These are phyloP conservation scores for Pythium scleroteichum DNA, from an alignment of 352 stramenopile genomes.

Conservation along the genomic window DNA sequence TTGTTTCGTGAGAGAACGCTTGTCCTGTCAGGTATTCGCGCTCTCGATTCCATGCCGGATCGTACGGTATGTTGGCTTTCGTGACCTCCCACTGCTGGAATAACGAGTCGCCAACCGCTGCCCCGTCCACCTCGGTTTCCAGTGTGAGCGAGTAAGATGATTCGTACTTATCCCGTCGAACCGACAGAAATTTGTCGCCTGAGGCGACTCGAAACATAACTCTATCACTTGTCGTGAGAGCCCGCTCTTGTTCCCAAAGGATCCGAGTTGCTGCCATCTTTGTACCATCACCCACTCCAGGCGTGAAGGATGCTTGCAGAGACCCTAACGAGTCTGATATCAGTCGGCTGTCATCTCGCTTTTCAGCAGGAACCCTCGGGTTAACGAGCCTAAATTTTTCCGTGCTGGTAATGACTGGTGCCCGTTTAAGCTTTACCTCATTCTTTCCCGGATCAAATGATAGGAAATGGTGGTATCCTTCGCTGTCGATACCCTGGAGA, in stretches of 20 bases:
- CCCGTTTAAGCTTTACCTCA: slow-evolving; percentile 65
- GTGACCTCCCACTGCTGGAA: slow-evolving; percentile 82
- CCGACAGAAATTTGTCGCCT: slow-evolving; percentile 58
- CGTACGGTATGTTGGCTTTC: slow-evolving; percentile 86
- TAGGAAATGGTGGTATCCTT: slow-evolving; percentile 70
- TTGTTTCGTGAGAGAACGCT: slow-evolving; percentile 51
- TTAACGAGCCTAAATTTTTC: slow-evolving; percentile 85
- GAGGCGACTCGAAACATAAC: slow-evolving; percentile 72
- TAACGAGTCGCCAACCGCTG: slow-evolving; percentile 37
- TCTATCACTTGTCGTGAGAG: slow-evolving; percentile 66
- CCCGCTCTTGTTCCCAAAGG: slow-evolving; percentile 65
- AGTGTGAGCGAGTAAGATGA: slow-evolving; percentile 38
- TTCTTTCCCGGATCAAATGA: slow-evolving; percentile 64
- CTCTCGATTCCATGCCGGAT: slow-evolving; percentile 83
- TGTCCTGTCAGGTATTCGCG: slow-evolving; percentile 79
- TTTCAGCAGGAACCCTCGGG: slow-evolving; percentile 36
- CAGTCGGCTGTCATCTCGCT: slow-evolving; percentile 24
- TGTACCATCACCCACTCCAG: slow-evolving; percentile 1
- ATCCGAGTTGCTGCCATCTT: slow-evolving; percentile 7
- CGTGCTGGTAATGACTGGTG: slow-evolving; percentile 69
- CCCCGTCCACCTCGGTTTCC: slow-evolving; percentile 45
- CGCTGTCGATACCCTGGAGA: slow-evolving; percentile 71
- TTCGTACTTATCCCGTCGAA: slow-evolving; percentile 34
- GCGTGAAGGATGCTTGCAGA: slow-evolving; percentile 5
- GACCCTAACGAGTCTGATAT: slow-evolving; percentile 27